Conservation (phyloP, 2,329 filamentous ascomycete genomes). For the Pseudogymnoascus sp. region DNA sequence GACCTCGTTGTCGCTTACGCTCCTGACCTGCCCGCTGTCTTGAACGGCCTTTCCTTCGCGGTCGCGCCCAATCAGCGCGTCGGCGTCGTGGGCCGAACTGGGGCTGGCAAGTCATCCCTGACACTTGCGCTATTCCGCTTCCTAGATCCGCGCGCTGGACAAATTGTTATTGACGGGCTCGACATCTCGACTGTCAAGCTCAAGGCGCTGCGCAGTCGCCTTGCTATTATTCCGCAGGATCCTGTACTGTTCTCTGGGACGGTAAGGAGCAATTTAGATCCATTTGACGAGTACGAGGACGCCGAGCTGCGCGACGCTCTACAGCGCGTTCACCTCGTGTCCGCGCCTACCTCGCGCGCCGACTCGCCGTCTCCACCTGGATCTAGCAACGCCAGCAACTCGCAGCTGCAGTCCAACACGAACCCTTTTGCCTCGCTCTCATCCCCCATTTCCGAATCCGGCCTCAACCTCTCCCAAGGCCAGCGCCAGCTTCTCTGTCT, state of each 20-base stretch:
- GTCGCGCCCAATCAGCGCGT: slow-evolving; percentile 61
- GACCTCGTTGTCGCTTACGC: slow-evolving; percentile 68
- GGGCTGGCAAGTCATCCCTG: slow-evolving; percentile 69
- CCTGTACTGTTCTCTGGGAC: slow-evolving; percentile 77
- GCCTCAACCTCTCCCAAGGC: slow-evolving; percentile 67
- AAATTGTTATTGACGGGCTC: slow-evolving; percentile 62
- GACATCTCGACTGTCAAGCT: slow-evolving; percentile 67
- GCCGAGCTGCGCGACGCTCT: slow-evolving; percentile 62
- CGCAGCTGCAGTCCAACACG: slow-evolving; percentile 39
- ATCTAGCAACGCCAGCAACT: slow-evolving; percentile 27
- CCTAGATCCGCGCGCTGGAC: slow-evolving; percentile 59
- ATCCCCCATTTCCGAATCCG: slow-evolving; percentile 61
- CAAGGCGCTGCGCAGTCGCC: slow-evolving; percentile 60
- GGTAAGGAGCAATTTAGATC: slow-evolving; percentile 67
- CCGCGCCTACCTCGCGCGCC: slow-evolving; percentile 14
- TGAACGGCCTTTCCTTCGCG: slow-evolving; percentile 61
- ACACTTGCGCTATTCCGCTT: slow-evolving; percentile 73
- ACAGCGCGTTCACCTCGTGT: slow-evolving; percentile 56
- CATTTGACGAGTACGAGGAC: slow-evolving; percentile 64
- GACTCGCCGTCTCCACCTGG: slow-evolving; percentile 34
- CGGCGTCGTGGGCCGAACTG: slow-evolving; percentile 71
- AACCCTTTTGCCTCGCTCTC: slow-evolving; percentile 59
- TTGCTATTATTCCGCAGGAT: slow-evolving; percentile 78
- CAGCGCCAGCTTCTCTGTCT: slow-evolving; percentile 71
- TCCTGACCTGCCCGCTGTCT: slow-evolving; percentile 59